Evolutionary conservation across 441 rosid species (phyloP), one percentile per base, ranked within the genome.

Genomic region (Brassica balearica): DNA sequence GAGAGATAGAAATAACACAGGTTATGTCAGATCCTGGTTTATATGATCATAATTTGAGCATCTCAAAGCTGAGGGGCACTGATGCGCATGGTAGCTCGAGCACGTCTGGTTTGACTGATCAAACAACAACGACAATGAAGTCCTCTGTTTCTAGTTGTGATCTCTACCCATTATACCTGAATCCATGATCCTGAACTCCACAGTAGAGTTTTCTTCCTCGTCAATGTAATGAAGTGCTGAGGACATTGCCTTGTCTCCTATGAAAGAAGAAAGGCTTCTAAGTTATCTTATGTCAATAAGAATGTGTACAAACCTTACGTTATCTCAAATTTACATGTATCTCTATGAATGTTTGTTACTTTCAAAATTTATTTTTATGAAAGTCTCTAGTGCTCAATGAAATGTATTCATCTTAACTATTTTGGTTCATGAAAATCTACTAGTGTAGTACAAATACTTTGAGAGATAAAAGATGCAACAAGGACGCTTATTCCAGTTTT

Each of bases 81-180:
- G 27, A 25, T 25, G 0, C 0, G 0, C 5, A 25, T 25, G 59
- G 60, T 55, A 55, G 60, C 60, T 55, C 60, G 60, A 55, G 60
- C 60, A 55, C 60, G 9, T 55, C 60, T 55, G 22, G 60, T 55
- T 15, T 55, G 60, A 55, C 60, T 17, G 60, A 7, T 17, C 60
- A 61, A 68, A 69, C 55, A 0, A 7, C 23, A 46, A 27, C 38
- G 1, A 76, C 74, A 76, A 12, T 6, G 5, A 61, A 61, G 6
- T 76, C 63, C 63, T 29, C 75, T 6, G 65, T 23, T 69, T 69
- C 56, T 51, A 12, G 70, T 11, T 0, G 0, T 61, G 70, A 76
- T 62, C 55, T 76, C 29, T 76, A 76, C 64, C 80, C 80, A 22
- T 62, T 69, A 69, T 32, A 69, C 56, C 75, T 3, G 75, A 77